Percentiles rank a stretch among this genome's conserved stretches.
Conservation (phyloP, 441 rosid species). For the Eutrema salsugineum region DNA sequence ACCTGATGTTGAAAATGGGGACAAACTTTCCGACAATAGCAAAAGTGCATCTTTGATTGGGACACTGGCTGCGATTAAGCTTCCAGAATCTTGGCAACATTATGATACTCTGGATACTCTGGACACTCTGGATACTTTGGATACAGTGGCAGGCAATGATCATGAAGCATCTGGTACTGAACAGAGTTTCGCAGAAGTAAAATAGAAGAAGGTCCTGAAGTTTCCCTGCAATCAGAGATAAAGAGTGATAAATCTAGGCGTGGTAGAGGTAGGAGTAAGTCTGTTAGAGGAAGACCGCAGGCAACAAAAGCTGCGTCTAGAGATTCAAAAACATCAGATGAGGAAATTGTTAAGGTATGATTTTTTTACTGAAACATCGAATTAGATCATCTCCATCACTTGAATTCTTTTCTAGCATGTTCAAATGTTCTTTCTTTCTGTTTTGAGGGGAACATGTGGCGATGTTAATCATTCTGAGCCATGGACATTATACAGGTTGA, state of each 20-base stretch:
- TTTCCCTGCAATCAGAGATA: constrained; percentile 55
- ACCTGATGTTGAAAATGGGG: constrained; percentile 43
- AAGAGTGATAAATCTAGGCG: constrained; percentile 39
- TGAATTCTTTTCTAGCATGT: not conserved
- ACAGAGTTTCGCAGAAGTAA: constrained; percentile 50
- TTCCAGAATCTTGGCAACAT: constrained; percentile 15
- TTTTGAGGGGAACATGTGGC: not conserved
- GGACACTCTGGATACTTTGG: no score
- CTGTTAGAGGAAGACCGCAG: constrained; percentile 47
- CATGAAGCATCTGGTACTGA: constrained; percentile 49
- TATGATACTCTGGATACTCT: constrained; percentile 16
- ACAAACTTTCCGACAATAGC: constrained; percentile 32
- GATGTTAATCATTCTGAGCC: not conserved
- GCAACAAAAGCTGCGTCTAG: constrained; percentile 53
- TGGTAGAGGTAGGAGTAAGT: constrained; percentile 45
- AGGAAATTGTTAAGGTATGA: constrained; percentile 42
- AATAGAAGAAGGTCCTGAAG: constrained; percentile 45
- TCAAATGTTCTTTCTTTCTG: not conserved
- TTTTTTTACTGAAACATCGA: constrained; percentile 8
- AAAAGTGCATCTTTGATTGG: constrained; percentile 54
- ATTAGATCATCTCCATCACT: constrained; percentile 2
- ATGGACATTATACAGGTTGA: constrained; percentile 40
- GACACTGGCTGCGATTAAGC: constrained; percentile 43
- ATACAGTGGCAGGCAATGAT: constrained; percentile 32
- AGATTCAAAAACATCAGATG: constrained; percentile 57